Conservation (phyloP, 805 yeast genomes). For the Teunomyces funiuensis region DNA sequence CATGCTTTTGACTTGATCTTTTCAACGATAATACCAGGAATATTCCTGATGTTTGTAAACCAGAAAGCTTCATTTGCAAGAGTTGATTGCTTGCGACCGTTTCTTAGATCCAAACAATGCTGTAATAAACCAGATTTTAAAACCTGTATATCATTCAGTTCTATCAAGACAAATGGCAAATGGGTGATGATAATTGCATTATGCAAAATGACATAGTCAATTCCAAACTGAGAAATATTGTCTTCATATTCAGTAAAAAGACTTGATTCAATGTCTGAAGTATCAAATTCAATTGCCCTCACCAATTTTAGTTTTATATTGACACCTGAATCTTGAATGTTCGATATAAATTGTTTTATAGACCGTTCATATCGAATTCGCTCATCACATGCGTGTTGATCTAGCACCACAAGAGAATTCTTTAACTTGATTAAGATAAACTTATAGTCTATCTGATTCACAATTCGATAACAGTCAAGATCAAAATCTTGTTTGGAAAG, state of each 20-base stretch:
- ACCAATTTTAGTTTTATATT: slow-evolving; percentile 10
- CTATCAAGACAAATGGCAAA: slow-evolving; percentile 44
- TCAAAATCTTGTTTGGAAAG: slow-evolving; percentile 13
- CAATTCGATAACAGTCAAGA: slow-evolving; percentile 22
- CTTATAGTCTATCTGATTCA: slow-evolving; percentile 62
- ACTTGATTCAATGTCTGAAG: slow-evolving; percentile 27
- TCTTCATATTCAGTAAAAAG: slow-evolving; percentile 12
- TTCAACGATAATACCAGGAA: slow-evolving; percentile 55
- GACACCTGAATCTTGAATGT: slow-evolving; percentile 17
- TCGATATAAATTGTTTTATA: slow-evolving; percentile 35
- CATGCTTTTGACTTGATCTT: slow-evolving; percentile 64
- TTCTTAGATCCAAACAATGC: slow-evolving; percentile 44
- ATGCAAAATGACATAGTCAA: slow-evolving; percentile 10
- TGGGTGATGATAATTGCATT: slow-evolving; percentile 31
- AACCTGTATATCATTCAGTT: slow-evolving; percentile 22
- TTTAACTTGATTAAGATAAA: slow-evolving; percentile 49
- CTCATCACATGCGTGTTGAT: slow-evolving; percentile 88
- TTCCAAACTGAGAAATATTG: slow-evolving; percentile 20
- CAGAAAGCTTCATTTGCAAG: slow-evolving; percentile 13
- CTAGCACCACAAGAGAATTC: slow-evolving; percentile 46
- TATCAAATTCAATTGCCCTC: slow-evolving; percentile 13
- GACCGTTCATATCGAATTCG: slow-evolving; percentile 59
- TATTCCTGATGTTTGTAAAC: slow-evolving; percentile 19
- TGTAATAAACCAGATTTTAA: slow-evolving; percentile 42
- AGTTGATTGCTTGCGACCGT: slow-evolving; percentile 22